phyloP scores from a whole-genome alignment of 2,329 filamentous ascomycete species.

The Cladophialophora exuberans region DNA sequence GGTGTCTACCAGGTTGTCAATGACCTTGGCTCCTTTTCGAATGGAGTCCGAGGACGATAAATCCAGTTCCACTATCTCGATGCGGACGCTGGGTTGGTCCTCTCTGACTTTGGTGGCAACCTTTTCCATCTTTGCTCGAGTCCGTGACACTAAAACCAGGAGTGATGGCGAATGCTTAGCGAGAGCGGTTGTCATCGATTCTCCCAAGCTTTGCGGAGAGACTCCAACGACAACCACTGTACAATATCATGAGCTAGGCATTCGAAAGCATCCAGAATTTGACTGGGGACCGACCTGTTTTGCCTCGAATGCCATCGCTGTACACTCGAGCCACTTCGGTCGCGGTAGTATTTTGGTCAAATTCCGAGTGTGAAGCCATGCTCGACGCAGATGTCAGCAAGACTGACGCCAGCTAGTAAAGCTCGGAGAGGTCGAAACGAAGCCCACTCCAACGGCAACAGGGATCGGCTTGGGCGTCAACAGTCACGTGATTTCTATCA shows the following conservation, averaged over 20 bases:
- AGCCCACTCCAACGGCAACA: no score
- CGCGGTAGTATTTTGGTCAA: slow-evolving; percentile 17
- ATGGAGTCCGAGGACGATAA: slow-evolving; percentile 40
- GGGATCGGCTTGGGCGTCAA: no score
- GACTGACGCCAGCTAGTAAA: background rate
- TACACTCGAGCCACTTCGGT: slow-evolving; percentile 32
- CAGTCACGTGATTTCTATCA: no score
- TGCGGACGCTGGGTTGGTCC: slow-evolving; percentile 29
- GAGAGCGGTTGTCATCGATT: slow-evolving; percentile 41
- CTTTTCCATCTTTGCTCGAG: slow-evolving; percentile 39
- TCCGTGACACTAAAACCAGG: slow-evolving; percentile 47
- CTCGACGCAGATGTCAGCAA: background rate
- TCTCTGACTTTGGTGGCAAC: slow-evolving; percentile 35
- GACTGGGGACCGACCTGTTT: slow-evolving; percentile 26
- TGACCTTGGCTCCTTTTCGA: slow-evolving; percentile 38
- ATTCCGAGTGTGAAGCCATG: slow-evolving; percentile 22
- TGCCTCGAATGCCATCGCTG: slow-evolving; percentile 31
- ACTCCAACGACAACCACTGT: slow-evolving; percentile 48
- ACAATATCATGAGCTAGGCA: background rate
- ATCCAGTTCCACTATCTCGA: slow-evolving; percentile 40
- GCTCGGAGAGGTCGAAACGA: no score
- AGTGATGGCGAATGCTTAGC: slow-evolving; percentile 40
- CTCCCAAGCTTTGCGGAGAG: slow-evolving; percentile 44
- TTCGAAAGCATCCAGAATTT: background rate
- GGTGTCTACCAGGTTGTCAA: slow-evolving; percentile 36